Percentiles rank a stretch among this genome's conserved stretches.
These are phyloP conservation scores for Gynochthodes officinalis DNA, from an alignment of 257 asterid species.

Conservation along the genomic window DNA sequence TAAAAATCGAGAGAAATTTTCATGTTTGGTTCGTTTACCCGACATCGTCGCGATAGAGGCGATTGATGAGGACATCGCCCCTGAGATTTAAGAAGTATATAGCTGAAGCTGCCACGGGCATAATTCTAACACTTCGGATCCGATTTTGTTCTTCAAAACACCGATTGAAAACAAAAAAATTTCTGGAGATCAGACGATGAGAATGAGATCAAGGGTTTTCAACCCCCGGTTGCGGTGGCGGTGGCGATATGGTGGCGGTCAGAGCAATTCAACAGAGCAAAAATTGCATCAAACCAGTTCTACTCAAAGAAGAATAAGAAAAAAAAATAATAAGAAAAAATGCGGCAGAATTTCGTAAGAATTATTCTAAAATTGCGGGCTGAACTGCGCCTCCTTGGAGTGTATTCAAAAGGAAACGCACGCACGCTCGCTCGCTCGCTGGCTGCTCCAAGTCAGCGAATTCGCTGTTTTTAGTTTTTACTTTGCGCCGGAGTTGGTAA, in stretches of 20 bases:
- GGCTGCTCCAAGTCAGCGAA: background rate
- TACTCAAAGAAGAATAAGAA: background rate
- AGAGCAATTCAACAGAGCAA: background rate
- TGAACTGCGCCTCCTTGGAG: background rate
- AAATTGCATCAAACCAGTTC: background rate
- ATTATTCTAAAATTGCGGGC: conserved; percentile 9
- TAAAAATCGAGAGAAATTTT: background rate
- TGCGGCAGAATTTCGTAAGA: background rate
- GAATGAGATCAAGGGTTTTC: conserved; percentile 11
- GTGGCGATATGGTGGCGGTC: too few species aligned
- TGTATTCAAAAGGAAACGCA: background rate
- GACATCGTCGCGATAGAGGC: conserved; percentile 98
- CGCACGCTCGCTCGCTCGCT: too few species aligned
- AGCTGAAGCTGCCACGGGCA: conserved; percentile 99
- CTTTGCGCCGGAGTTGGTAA: too few species aligned
- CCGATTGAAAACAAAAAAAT: background rate
- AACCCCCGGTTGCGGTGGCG: background rate
- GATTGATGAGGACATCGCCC: conserved; percentile 98
- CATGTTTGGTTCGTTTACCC: conserved; percentile 44
- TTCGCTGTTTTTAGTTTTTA: background rate
- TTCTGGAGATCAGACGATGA: background rate
- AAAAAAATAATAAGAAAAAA: background rate
- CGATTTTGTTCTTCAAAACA: background rate
- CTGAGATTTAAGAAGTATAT: conserved; percentile 93
- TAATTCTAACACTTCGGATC: conserved; percentile 35